phyloP scores from a whole-genome alignment of 2,329 filamentous ascomycete species.

The Coleophoma cylindrospora region DNA sequence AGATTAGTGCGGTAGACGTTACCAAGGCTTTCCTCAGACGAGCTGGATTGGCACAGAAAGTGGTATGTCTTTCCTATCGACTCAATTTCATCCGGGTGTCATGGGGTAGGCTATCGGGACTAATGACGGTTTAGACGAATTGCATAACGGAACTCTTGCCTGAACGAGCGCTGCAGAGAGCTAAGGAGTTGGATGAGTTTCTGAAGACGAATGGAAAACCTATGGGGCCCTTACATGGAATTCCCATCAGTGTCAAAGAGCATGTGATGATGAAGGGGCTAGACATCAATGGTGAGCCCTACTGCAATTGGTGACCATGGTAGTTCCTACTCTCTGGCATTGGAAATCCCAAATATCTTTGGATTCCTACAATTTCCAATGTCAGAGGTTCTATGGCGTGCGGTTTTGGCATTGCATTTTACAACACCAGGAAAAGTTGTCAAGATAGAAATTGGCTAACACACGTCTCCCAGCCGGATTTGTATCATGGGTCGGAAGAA shows the following conservation, averaged over 20 bases:
- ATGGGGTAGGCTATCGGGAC: too few species aligned
- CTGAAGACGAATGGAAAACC: conserved; percentile 23
- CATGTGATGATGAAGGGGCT: conserved; percentile 43
- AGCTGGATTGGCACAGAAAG: conserved; percentile 46
- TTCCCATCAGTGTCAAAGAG: conserved; percentile 50
- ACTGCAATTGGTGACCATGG: neutral
- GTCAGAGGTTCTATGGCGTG: too few species aligned
- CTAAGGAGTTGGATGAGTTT: conserved; percentile 27
- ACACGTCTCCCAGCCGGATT: conserved; percentile 30
- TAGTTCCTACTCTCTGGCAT: too few species aligned
- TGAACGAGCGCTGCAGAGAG: conserved; percentile 25
- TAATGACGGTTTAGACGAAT: conserved; percentile 28
- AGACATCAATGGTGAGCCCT: conserved; percentile 32
- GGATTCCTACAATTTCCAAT: too few species aligned
- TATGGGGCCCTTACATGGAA: conserved; percentile 32
- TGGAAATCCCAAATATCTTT: too few species aligned
- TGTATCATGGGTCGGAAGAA: conserved; percentile 40
- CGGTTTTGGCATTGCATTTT: too few species aligned
- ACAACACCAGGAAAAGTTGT: too few species aligned
- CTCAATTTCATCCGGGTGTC: neutral
- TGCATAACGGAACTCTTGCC: conserved; percentile 39
- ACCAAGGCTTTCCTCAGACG: conserved; percentile 48
- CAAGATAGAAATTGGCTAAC: neutral
- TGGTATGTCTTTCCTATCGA: conserved; percentile 26
- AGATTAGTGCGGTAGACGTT: conserved; percentile 37